phyloP scores from a whole-genome alignment of 495 filamentous ascomycete species.

The Hypoxylon rickii region DNA sequence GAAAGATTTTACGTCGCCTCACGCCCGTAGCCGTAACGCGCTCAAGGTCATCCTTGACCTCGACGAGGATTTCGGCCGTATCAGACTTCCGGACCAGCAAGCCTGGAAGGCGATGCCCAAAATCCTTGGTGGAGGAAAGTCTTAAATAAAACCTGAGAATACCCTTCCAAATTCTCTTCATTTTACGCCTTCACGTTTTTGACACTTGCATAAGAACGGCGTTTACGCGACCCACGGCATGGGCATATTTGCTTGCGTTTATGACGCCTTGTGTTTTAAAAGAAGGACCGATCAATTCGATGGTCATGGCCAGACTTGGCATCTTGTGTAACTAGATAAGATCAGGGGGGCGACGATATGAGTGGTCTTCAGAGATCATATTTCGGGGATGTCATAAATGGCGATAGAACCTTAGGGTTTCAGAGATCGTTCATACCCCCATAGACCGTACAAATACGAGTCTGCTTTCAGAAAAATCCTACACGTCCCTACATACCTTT shows the following conservation, averaged over 20 bases:
- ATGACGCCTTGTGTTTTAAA: conserved; percentile 10
- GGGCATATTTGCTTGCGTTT: conserved; percentile 24
- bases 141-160: conserved; percentile 16
- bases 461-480: conserved; percentile 8
- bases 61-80: conserved; percentile 83
- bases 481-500: too few species aligned
- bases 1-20: conserved; percentile 70
- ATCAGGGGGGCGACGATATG: conserved; percentile 8
- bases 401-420: not conserved
- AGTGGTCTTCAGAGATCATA: too few species aligned
- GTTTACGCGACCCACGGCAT: conserved; percentile 29
- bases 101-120: conserved; percentile 53
- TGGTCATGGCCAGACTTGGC: conserved; percentile 24
- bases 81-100: conserved; percentile 60
- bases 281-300: conserved; percentile 1
- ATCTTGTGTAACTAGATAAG: conserved; percentile 31
- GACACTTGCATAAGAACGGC: conserved; percentile 37
- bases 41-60: conserved; percentile 95
- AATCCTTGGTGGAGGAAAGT: conserved; percentile 41
- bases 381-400: too few species aligned
- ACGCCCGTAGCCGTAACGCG: conserved; percentile 88
- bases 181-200: conserved; percentile 14
- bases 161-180: conserved; percentile 9
- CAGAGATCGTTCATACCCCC: not conserved
- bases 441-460: conserved; percentile 2